Percentiles rank a stretch among this genome's conserved stretches.
Evolutionary conservation across 495 filamentous ascomycete genomes (phyloP).

Genomic region (Penicillium riverlandense): DNA sequence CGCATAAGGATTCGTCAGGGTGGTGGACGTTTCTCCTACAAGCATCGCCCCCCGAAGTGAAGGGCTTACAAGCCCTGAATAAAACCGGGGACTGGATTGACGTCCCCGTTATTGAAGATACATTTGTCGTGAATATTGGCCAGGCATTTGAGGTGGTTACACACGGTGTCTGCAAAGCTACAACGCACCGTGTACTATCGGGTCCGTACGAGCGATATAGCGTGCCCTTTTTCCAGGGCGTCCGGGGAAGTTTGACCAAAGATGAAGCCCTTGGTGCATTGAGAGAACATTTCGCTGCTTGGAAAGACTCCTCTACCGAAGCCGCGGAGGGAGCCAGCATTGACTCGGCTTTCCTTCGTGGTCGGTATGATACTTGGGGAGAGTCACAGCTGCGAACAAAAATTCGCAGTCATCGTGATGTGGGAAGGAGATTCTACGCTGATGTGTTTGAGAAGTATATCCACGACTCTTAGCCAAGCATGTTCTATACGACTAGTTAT

Average conservation of each 20-base stretch:
- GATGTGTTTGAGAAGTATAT: constrained; percentile 34
- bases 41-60: constrained; percentile 32
- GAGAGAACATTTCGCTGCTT: constrained; percentile 16
- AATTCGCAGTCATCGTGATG: constrained; percentile 34
- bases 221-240: constrained; percentile 42
- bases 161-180: constrained; percentile 43
- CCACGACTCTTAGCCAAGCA: constrained; percentile 1
- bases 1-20: constrained; percentile 50
- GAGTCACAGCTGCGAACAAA: constrained; percentile 41
- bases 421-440: constrained; percentile 31
- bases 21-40: constrained; percentile 52
- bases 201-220: constrained; percentile 28
- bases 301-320: neutral
- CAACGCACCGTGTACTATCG: constrained; percentile 39
- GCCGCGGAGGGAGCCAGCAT: constrained; percentile 18
- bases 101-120: constrained; percentile 39
- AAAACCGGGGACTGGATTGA: constrained; percentile 40
- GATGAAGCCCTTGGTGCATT: constrained; percentile 25
- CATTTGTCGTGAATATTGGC: constrained; percentile 51
- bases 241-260: constrained; percentile 30
- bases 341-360: constrained; percentile 35
- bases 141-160: constrained; percentile 53
- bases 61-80: constrained; percentile 45
- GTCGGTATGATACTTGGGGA: constrained; percentile 39
- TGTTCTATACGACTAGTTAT: neutral